These are phyloP conservation scores for Euphorbia lathyris DNA, from an alignment of 345 rosid genomes.

Conservation along the genomic window DNA sequence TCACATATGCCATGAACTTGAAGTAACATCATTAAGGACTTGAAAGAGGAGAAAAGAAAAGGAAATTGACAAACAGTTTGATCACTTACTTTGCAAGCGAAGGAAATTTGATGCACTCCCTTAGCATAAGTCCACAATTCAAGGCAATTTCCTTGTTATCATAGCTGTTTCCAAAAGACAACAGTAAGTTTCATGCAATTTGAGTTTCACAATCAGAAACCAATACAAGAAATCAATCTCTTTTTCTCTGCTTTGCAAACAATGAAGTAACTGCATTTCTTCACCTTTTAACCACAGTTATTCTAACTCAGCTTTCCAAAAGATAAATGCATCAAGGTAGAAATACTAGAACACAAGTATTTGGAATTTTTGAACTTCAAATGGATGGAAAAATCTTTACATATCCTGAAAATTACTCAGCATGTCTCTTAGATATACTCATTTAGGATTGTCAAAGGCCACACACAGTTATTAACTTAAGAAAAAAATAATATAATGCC, in stretches of 20 bases:
- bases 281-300: background rate
- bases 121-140: conserved; percentile 84
- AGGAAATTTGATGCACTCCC: conserved; percentile 97
- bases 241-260: background rate
- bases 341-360: background rate
- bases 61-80: conserved; percentile 7
- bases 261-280: background rate
- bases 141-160: conserved; percentile 93
- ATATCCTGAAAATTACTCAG: background rate
- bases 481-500: background rate
- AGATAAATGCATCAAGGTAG: background rate
- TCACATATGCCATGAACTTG: background rate
- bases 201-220: background rate
- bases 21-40: conserved; percentile 12
- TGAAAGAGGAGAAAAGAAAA: background rate
- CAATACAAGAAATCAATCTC: background rate
- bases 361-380: background rate
- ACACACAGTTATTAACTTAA: background rate
- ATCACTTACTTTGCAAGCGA: conserved; percentile 82
- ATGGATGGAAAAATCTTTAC: background rate
- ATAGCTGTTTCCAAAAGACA: conserved; percentile 58
- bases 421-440: background rate
- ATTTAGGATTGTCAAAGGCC: too few species aligned
- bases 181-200: conserved; percentile 11
- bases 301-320: background rate